These are phyloP conservation scores for Vigna unguiculata DNA, from an alignment of 306 rosid species.

Conservation along the genomic window DNA sequence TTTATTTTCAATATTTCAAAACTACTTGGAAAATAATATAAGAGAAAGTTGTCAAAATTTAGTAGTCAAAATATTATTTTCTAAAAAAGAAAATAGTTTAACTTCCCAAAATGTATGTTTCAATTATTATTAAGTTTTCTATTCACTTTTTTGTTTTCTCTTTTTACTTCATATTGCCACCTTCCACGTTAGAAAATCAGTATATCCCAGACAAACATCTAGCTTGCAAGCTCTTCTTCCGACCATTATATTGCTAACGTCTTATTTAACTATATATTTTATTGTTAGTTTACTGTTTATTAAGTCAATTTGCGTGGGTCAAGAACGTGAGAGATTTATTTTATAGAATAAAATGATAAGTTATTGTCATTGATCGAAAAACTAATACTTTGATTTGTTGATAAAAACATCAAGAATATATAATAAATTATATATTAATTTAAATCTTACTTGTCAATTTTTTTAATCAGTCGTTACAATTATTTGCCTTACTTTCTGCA, in stretches of 20 bases:
- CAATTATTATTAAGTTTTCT: constrained; percentile 20
- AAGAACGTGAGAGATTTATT: not conserved
- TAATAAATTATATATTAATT: not conserved
- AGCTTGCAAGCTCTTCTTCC: constrained; percentile 5
- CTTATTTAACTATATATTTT: not conserved
- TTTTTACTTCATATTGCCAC: not conserved
- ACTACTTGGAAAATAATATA: too few species aligned
- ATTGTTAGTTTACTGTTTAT: not conserved
- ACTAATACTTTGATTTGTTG: not conserved
- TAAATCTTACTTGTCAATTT: not conserved
- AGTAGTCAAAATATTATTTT: too few species aligned
- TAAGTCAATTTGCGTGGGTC: not conserved
- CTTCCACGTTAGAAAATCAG: not conserved
- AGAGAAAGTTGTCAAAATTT: too few species aligned
- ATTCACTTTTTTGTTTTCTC: not conserved
- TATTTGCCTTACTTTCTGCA: not conserved
- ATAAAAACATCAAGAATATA: not conserved
- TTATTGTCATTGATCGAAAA: not conserved
- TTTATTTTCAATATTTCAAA: too few species aligned
- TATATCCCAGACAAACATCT: not conserved
- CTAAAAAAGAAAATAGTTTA: too few species aligned
- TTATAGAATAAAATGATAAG: not conserved
- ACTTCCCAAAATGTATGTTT: not conserved
- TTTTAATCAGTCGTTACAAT: not conserved
- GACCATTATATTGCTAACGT: not conserved